Conservation (phyloP, 441 rosid species). For the Eutrema salsugineum region DNA sequence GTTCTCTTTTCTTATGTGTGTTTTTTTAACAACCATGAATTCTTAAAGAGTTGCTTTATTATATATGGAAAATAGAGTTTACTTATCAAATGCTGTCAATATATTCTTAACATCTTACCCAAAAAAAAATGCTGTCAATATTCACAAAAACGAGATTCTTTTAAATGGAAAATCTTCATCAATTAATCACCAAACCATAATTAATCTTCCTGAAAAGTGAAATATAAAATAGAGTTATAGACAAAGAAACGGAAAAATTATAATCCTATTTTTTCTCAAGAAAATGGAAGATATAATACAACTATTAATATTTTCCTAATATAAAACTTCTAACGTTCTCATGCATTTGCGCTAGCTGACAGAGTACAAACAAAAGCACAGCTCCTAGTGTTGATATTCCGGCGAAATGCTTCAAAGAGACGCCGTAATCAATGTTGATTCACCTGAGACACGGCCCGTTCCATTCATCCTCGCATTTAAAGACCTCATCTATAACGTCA, state of each 20-base stretch:
- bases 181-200: not conserved
- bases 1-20: not conserved
- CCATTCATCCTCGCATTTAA: conserved; percentile 20
- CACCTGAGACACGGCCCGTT: not conserved
- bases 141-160: not conserved
- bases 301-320: not conserved
- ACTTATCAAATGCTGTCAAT: not conserved
- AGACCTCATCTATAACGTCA: conserved; percentile 19
- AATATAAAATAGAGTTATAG: not conserved
- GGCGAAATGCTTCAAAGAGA: conserved; percentile 7
- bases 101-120: too few relatives aligned
- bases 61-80: not conserved
- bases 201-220: not conserved
- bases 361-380: not conserved
- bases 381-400: not conserved
- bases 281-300: not conserved
- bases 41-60: not conserved
- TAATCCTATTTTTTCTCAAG: not conserved
- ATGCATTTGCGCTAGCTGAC: not conserved
- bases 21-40: not conserved
- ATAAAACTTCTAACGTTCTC: not conserved
- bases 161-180: not conserved
- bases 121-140: not conserved
- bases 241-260: not conserved
- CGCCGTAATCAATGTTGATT: not conserved